Base-by-base conservation (phyloP, 2,329 filamentous ascomycete species). In the Tricladium varicosporioides region DNA sequence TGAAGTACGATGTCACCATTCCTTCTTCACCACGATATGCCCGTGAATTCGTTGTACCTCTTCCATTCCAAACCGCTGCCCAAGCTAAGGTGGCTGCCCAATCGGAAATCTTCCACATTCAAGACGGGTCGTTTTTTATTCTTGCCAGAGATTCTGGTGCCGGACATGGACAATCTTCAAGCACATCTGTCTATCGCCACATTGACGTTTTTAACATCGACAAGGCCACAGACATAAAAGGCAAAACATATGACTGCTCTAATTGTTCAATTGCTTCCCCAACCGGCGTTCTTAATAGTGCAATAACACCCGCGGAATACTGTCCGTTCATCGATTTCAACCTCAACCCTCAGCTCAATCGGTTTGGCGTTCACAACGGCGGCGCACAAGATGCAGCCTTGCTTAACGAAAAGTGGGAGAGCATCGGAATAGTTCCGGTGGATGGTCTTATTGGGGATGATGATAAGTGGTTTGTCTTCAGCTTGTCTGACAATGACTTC, bases 321-420 rank as follows among this genome's bases (percentile, higher is more conserved):
- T 91, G 87, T 68, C 68, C 79, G 0, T 91, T 86, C 73, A 67
- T 91, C 32, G 83, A 89, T 65, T 86, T 81, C 69, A 91, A 91
- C 68, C 75, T 85, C 58, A 85, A 88, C 61, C 66, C 73, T 1
- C 79, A 91, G 72, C 75, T 91, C 18, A 79, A 76, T 42, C 80
- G 82, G 16, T 91, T 91, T 62, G 82, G 83, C 0, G 71, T 88
- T 3, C 85, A 87, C 64, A 91, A 91, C 63, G 87, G 87, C 2
- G 87, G 85, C 0, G 73, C 71, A 0, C 79, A 86, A 63, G 80
- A 88, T 65, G 65, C 72, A 0, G 73, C 70, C 0, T 71, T 91
- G 36, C 67, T 91, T 68, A 90, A 91, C 65, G 87, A 91, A 76
- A 91, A 91, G 68, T 91, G 88, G 88, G 88, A 92, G 74, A 83